Evolutionary conservation across 768 basidiomycete genomes (phyloP).

Genomic region (Terana coerulea): DNA sequence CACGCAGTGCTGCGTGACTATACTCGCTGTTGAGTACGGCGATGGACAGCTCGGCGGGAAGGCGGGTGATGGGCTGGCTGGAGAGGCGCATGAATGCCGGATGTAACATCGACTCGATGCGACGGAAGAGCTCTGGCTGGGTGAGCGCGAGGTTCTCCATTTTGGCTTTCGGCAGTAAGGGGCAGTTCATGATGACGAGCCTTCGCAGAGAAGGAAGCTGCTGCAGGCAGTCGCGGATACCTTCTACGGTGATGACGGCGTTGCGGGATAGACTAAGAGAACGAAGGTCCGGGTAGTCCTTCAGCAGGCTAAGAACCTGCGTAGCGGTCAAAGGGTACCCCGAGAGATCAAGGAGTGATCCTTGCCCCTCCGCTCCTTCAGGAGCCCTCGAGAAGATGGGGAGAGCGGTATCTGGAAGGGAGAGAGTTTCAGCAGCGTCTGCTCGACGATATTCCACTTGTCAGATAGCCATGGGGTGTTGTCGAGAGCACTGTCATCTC

Average conservation of each 20-base stretch:
- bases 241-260: slow-evolving; percentile 20
- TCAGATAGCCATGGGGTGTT: slow-evolving; percentile 28
- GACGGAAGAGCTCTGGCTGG: slow-evolving; percentile 25
- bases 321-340: slow-evolving; percentile 19
- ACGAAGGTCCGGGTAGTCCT: slow-evolving; percentile 10
- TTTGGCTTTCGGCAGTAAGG: slow-evolving; percentile 20
- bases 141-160: slow-evolving; percentile 21
- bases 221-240: slow-evolving; percentile 21
- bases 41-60: background rate
- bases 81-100: slow-evolving; percentile 21
- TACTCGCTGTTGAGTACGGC: slow-evolving; percentile 15
- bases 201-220: slow-evolving; percentile 21
- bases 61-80: slow-evolving; percentile 2
- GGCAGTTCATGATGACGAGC: slow-evolving; percentile 24
- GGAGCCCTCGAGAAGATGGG: slow-evolving; percentile 21
- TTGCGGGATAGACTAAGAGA: slow-evolving; percentile 28
- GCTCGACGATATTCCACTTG: slow-evolving; percentile 21
- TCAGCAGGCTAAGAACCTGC: slow-evolving; percentile 22
- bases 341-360: slow-evolving; percentile 22
- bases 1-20: background rate
- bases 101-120: slow-evolving; percentile 25
- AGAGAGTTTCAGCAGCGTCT: slow-evolving; percentile 16
- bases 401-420: slow-evolving; percentile 28
- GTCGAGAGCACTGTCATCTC: slow-evolving; percentile 24
- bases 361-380: slow-evolving; percentile 12